A percentile compares a stretch with the other conserved stretches of the same genome.
phyloP scores from a whole-genome alignment of 2,329 filamentous ascomycete species.

The Pochonia chlamydosporia region DNA sequence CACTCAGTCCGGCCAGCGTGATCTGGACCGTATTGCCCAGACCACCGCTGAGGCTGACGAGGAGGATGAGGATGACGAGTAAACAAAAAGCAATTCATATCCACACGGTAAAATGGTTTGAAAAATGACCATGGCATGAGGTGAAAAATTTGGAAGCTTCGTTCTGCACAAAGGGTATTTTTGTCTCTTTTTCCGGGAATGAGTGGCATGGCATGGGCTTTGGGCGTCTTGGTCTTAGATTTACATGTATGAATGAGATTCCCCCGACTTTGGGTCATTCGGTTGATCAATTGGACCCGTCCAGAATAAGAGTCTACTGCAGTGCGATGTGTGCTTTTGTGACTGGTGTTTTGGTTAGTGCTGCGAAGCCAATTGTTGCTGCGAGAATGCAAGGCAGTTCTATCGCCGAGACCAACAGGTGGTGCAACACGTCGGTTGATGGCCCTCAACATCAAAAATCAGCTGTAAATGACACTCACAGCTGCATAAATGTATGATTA shows the following conservation, averaged over 20 bases:
- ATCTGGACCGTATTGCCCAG: slow-evolving; percentile 94
- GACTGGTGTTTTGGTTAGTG: background rate
- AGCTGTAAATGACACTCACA: too few species aligned
- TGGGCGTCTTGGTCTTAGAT: slow-evolving; percentile 36
- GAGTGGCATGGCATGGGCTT: slow-evolving; percentile 9
- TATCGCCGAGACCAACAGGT: too few species aligned
- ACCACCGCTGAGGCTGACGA: slow-evolving; percentile 70
- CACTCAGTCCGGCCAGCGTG: slow-evolving; percentile 96
- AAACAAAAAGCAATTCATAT: slow-evolving; percentile 35
- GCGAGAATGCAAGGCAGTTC: too few species aligned
- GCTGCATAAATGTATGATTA: too few species aligned
- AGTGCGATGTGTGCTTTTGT: slow-evolving; percentile 2
- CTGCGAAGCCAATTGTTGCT: too few species aligned
- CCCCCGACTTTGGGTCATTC: slow-evolving; percentile 30
- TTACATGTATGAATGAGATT: slow-evolving; percentile 36
- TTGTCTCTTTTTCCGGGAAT: slow-evolving; percentile 9
- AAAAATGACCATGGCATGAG: background rate
- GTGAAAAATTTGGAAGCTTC: slow-evolving; percentile 16
- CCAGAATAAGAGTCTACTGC: slow-evolving; percentile 7
- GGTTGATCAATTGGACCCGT: slow-evolving; percentile 28
- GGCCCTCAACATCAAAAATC: too few species aligned
- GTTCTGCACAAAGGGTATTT: slow-evolving; percentile 15
- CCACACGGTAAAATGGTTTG: background rate
- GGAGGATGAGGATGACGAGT: slow-evolving; percentile 62
- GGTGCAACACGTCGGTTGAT: too few species aligned